Evolutionary conservation across 225 moss, liverwort and hornwort genomes (phyloP), one percentile per base, ranked within the genome.

Genomic region (Pseudoscleropodium purum): DNA sequence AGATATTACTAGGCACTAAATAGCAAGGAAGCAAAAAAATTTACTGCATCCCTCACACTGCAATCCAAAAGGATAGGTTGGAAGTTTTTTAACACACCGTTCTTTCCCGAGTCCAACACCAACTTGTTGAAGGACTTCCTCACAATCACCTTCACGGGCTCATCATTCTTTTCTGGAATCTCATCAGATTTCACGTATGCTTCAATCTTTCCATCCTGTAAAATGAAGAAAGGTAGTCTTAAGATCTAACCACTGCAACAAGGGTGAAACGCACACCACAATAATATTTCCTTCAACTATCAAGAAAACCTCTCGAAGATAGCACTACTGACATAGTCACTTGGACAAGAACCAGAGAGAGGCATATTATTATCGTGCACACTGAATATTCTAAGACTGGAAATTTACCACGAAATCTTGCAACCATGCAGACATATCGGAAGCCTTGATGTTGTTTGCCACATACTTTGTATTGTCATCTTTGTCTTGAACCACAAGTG

Each of bases 131-230:
- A 88, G 56, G 96, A 91, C 88, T 95, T 91, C 79, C 95, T 95
- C 68, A 99, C 97, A 69, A 99, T 90, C 56, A 97, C 95, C 85
- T 97, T 99, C 82, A 99, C 97, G 29, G 95, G 99, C 80, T 94
- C 95, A 82, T 96, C 95, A 88, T 99, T 97, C 91, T 91, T 95
- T 79, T 93, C 93, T 41, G 97, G 97, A 45, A 99, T 94, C 36
- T 95, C 93, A 83, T 95, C 97, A 86, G 99, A 99, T 91, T 97
- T 99, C 72, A 97, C 89, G 84, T 89, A 90, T 84, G 92, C 94
- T 90, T 94, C 94, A 93, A 99, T 61, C 78, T 90, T 96, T 63
- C 99, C 99, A 86, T 92, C 95, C 97, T 97, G 93, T 80, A 93
- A 77, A 61, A 68, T 76, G 62, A 47, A 49, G 7, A 63, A 76